phyloP scores from a whole-genome alignment of 2,329 filamentous ascomycete species.

The Talaromyces islandicus region DNA sequence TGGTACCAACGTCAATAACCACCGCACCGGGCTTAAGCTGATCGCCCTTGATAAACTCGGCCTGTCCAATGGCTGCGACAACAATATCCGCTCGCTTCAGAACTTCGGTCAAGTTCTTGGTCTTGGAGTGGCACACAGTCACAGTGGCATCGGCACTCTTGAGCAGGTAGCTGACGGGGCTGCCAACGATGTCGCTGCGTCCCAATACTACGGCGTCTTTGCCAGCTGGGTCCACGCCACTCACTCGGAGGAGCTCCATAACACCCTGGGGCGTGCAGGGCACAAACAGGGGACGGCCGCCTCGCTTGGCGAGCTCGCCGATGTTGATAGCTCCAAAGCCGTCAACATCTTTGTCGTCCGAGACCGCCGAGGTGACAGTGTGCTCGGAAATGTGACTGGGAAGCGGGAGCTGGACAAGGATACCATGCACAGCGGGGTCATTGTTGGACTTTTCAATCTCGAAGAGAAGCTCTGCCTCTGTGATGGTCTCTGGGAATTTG shows the following conservation, averaged over 20 bases:
- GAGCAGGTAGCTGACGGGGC: conserved; percentile 90
- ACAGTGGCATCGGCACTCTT: conserved; percentile 96
- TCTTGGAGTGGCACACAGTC: conserved; percentile 91
- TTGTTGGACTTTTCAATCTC: conserved; percentile 79
- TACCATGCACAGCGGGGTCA: conserved; percentile 78
- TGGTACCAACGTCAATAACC: conserved; percentile 96
- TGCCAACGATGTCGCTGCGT: conserved; percentile 94
- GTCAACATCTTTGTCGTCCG: conserved; percentile 95
- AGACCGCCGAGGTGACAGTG: conserved; percentile 78
- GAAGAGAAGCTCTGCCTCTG: conserved; percentile 79
- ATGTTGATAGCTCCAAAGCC: conserved; percentile 93
- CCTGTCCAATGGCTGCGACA: conserved; percentile 82
- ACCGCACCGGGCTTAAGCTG: conserved; percentile 95
- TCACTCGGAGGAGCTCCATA: conserved; percentile 83
- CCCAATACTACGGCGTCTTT: conserved; percentile 94
- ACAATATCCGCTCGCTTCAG: conserved; percentile 83
- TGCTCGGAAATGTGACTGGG: conserved; percentile 89
- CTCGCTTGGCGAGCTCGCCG: conserved; percentile 92
- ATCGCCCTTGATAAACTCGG: conserved; percentile 84
- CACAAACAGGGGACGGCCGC: conserved; percentile 79
- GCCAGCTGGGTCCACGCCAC: conserved; percentile 74
- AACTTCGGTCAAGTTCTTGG: conserved; percentile 63
- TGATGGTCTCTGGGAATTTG: conserved; percentile 73
- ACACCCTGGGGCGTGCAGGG: conserved; percentile 97
- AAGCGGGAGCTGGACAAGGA: conserved; percentile 88